phyloP scores from a whole-genome alignment of 306 rosid species.

The Vigna radiata region DNA sequence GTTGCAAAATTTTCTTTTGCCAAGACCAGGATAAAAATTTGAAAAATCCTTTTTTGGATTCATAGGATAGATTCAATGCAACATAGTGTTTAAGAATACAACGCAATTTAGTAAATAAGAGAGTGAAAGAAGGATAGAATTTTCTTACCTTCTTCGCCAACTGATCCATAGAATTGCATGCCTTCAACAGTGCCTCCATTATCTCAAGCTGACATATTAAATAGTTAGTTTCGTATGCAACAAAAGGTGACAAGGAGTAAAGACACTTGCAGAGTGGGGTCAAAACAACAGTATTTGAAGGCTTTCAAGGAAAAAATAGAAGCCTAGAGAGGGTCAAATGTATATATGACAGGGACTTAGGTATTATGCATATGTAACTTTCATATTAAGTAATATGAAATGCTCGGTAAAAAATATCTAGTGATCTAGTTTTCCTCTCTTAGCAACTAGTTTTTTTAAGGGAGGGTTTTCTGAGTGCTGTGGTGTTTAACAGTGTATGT shows the following conservation, averaged over 20 bases:
- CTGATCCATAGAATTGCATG: slow-evolving; percentile 68
- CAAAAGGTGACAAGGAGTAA: background rate
- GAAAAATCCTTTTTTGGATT: slow-evolving; percentile 1
- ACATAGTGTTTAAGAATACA: slow-evolving; percentile 19
- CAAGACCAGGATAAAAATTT: background rate
- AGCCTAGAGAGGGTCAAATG: background rate
- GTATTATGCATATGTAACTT: background rate
- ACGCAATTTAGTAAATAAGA: slow-evolving; percentile 17
- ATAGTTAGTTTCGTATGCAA: slow-evolving; percentile 36
- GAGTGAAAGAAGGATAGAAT: background rate
- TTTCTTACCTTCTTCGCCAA: slow-evolving; percentile 63
- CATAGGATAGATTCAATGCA: slow-evolving; percentile 24
- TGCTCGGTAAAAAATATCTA: background rate
- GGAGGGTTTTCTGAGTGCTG: background rate
- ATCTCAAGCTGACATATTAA: slow-evolving; percentile 66
- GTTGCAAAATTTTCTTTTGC: no score
- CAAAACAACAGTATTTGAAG: slow-evolving; percentile 20
- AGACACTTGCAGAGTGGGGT: slow-evolving; percentile 8
- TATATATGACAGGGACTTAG: background rate
- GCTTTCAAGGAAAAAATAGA: slow-evolving; percentile 6
- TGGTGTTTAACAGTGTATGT: background rate
- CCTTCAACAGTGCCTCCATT: slow-evolving; percentile 69
- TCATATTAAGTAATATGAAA: background rate
- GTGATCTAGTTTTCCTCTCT: background rate
- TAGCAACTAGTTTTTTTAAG: no score